Conservation (phyloP, 768 basidiomycete genomes). For the Rhodotorula graminis region DNA sequence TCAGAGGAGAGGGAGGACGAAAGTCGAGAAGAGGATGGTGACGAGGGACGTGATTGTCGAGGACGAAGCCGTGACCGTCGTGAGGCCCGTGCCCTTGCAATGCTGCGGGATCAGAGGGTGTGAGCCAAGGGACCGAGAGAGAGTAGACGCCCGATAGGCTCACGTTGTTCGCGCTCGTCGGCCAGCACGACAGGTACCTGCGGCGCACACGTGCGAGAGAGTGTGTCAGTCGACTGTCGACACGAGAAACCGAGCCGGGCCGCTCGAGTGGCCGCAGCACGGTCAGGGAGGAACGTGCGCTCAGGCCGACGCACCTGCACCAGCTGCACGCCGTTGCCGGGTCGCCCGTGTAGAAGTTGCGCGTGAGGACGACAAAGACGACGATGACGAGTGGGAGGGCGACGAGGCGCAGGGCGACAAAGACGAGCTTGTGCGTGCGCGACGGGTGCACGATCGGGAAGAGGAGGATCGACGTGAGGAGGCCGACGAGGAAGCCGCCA, state of each 20-base stretch:
- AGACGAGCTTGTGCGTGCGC: conserved; percentile 60
- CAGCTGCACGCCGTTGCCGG: conserved; percentile 67
- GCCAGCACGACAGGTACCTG: conserved; percentile 77
- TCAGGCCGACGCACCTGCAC: conserved; percentile 23
- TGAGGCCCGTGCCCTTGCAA: conserved; percentile 37
- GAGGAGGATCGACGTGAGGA: conserved; percentile 74
- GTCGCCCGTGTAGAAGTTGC: conserved; percentile 85
- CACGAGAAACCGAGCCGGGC: too few relatives aligned
- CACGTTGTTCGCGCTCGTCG: conserved; percentile 54
- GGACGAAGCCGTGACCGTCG: conserved; percentile 4
- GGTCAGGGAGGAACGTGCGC: not conserved
- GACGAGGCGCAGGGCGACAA: conserved; percentile 66
- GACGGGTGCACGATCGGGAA: conserved; percentile 86
- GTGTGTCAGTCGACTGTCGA: too few relatives aligned
- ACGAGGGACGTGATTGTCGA: conserved; percentile 1
- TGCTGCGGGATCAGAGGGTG: not conserved
- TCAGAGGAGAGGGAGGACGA: conserved; percentile 14
- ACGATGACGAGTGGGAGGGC: conserved; percentile 72
- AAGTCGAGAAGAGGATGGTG: conserved; percentile 24
- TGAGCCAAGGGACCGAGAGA: not conserved
- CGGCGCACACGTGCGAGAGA: too few relatives aligned
- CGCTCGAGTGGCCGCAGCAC: too few relatives aligned
- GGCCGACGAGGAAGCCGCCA: conserved; percentile 64
- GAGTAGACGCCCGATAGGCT: not conserved
- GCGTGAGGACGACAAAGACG: conserved; percentile 71